A percentile compares a stretch with the other conserved stretches of the same genome.
Conservation (phyloP, 2,329 filamentous ascomycete species). For the Colletotrichum lini region DNA sequence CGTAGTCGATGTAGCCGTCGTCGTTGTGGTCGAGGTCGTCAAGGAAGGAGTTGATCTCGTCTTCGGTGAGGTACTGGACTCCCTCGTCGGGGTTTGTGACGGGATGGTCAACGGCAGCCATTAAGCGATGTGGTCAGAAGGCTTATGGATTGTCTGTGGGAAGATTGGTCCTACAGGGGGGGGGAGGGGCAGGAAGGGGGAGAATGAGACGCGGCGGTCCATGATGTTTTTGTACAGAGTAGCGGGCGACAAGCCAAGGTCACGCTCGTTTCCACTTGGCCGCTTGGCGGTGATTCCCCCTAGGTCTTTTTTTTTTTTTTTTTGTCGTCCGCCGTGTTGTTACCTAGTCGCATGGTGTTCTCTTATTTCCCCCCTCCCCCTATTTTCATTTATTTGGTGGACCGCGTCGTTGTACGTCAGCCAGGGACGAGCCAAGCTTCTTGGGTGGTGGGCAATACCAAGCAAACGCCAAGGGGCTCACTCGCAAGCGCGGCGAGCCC, state of each 20-base stretch:
- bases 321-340: background rate
- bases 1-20: conserved; percentile 66
- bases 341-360: background rate
- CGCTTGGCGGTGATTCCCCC: conserved; percentile 32
- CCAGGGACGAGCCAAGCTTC: conserved; percentile 34
- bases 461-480: background rate
- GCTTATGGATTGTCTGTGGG: background rate
- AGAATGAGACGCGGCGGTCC: background rate
- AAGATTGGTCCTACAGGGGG: background rate
- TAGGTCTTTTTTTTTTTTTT: background rate
- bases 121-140: conserved; percentile 20
- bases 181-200: background rate
- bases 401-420: conserved; percentile 36
- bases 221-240: conserved; percentile 13
- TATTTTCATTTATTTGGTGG: background rate
- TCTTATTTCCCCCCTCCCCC: background rate
- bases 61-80: conserved; percentile 56
- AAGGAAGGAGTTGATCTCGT: conserved; percentile 67
- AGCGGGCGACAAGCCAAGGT: background rate
- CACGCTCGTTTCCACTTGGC: conserved; percentile 29
- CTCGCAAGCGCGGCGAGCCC: background rate
- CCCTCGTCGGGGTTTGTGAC: conserved; percentile 45
- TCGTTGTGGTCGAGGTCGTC: conserved; percentile 66
- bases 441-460: conserved; percentile 17
- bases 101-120: conserved; percentile 46